These are phyloP conservation scores for Emericellopsis cladophorae DNA, from an alignment of 2,329 filamentous ascomycete species.

Conservation along the genomic window DNA sequence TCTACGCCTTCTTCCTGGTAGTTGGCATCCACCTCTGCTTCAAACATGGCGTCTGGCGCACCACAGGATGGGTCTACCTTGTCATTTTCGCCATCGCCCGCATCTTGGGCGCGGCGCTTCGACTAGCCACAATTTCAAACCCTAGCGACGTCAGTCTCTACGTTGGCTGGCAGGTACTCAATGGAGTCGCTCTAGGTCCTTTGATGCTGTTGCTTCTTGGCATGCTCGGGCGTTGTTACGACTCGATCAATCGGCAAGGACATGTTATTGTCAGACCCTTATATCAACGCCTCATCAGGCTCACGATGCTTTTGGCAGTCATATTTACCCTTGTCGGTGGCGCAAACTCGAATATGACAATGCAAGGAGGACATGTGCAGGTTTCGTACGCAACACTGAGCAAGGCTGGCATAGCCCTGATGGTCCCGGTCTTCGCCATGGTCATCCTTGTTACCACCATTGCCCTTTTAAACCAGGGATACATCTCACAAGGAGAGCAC, in stretches of 20 bases:
- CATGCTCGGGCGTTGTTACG: slow-evolving; percentile 22
- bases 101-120: slow-evolving; percentile 40
- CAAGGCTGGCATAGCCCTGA: slow-evolving; percentile 13
- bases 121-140: slow-evolving; percentile 29
- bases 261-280: slow-evolving; percentile 12
- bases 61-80: slow-evolving; percentile 48
- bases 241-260: slow-evolving; percentile 30
- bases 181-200: slow-evolving; percentile 24
- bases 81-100: slow-evolving; percentile 44
- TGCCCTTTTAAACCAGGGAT: slow-evolving; percentile 22
- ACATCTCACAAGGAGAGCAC: slow-evolving; percentile 35
- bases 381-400: slow-evolving; percentile 14
- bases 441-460: slow-evolving; percentile 25
- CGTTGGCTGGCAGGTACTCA: slow-evolving; percentile 17
- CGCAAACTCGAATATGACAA: slow-evolving; percentile 10
- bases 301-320: slow-evolving; percentile 27
- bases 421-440: slow-evolving; percentile 24
- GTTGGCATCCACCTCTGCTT: slow-evolving; percentile 28
- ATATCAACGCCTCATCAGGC: slow-evolving; percentile 20
- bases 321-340: slow-evolving; percentile 19
- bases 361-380: slow-evolving; percentile 8
- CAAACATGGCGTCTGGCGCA: slow-evolving; percentile 37
- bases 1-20: slow-evolving; percentile 15
- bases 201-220: slow-evolving; percentile 28
- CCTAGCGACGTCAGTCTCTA: slow-evolving; percentile 28